Base-by-base conservation (phyloP, 257 asterid species). In the Capsicum chinense region DNA sequence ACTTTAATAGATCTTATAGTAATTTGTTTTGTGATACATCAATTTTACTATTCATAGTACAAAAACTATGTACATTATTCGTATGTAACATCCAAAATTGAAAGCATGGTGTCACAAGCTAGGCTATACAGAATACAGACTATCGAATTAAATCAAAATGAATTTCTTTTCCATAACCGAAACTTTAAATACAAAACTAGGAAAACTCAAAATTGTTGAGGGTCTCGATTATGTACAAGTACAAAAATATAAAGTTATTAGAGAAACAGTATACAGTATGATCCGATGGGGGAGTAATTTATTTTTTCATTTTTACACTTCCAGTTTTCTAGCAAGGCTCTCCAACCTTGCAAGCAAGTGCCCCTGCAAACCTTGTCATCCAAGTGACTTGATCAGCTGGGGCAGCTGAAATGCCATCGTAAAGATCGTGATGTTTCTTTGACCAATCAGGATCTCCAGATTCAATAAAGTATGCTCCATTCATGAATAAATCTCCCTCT, bases 381-480 rank as follows among this genome's bases (percentile, higher is more conserved):
- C 88, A 86, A 16, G 67, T 83, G 0, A 86, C 91, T 3, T 47
- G 70, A 0, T 35, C 58, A 0, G 82, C 92, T 0, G 92, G 79
- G 0, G 87, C 89, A 0, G 92, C 67, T 44, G 58, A 5, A 1
- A 89, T 50, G 63, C 81, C 39, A 37, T 92, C 92, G 17, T 70
- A 88, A 17, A 64, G 5, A 9, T 89, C 42, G 0, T 87, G 85
- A 37, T 89, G 91, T 7, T 89, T 87, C 80, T 74, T 86, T 0
- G 64, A 16, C 85, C 86, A 89, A 17, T 83, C 58, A 8, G 78
- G 83, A 69, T 87, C 93, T 1, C 95, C 95, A 3, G 94, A 87
- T 66, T 86, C 66, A 0, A 88, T 56, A 76, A 93, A 93, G 56
- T 52, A 89, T 4, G 97, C 94, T 9, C 93, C 95, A 52, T 88